Evolutionary conservation across 2,329 filamentous ascomycete species (phyloP).

Genomic region (Neofusicoccum sp.): DNA sequence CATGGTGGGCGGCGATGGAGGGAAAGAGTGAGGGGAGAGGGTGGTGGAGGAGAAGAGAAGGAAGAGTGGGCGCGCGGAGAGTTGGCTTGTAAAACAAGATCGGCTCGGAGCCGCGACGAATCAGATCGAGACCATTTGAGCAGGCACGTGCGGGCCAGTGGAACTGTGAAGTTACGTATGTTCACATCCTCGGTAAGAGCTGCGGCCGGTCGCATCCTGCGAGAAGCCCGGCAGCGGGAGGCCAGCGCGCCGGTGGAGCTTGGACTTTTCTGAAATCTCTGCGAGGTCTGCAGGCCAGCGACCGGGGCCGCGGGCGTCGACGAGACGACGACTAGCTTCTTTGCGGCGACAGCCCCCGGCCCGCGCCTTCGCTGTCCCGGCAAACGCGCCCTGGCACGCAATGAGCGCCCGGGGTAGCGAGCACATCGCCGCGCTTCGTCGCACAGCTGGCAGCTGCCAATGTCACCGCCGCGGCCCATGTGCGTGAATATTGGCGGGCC

Average conservation of each 20-base stretch:
- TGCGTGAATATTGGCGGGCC: neutral
- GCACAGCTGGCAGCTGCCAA: neutral
- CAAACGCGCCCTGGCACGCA: constrained; percentile 10
- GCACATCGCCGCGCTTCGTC: neutral
- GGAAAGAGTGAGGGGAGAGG: constrained; percentile 38
- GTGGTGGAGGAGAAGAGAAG: constrained; percentile 30
- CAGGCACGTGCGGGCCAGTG: no score
- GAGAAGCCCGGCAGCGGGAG: neutral
- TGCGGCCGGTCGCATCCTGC: neutral
- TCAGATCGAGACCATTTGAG: no score
- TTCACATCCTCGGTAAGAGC: no score
- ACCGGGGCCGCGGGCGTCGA: no score
- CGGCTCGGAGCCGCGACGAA: no score
- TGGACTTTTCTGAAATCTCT: constrained; percentile 12
- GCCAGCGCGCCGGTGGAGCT: constrained; percentile 12
- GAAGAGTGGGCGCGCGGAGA: constrained; percentile 9
- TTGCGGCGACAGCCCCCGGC: neutral
- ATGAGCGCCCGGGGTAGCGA: constrained; percentile 2
- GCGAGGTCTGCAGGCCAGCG: constrained; percentile 18
- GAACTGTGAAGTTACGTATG: no score
- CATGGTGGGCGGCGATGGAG: constrained; percentile 56
- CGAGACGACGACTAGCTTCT: neutral
- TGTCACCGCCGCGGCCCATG: neutral
- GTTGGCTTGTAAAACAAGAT: no score
- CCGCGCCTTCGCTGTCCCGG: constrained; percentile 1